Conservation (phyloP, 164 flowering plant species). For the Piper betle region DNA sequence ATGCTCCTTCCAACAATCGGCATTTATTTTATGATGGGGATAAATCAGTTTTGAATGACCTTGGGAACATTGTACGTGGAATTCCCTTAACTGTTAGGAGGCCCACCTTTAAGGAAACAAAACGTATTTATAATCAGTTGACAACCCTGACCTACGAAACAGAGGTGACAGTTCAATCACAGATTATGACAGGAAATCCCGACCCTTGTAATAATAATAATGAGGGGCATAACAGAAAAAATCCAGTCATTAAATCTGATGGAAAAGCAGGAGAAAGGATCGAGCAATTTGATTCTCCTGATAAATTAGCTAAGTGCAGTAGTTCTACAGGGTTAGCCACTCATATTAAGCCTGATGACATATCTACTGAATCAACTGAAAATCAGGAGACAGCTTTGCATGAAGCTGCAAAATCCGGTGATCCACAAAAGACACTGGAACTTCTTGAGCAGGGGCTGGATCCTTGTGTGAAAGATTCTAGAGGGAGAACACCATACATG, state of each 20-base stretch:
- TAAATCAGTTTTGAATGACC: conserved; percentile 39
- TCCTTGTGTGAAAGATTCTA: conserved; percentile 71
- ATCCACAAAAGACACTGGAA: conserved; percentile 39
- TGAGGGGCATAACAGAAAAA: neutral
- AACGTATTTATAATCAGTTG: conserved; percentile 43
- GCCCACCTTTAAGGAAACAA: conserved; percentile 67
- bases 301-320: conserved; percentile 15
- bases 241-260: conserved; percentile 8
- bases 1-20: conserved; percentile 73
- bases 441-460: conserved; percentile 61
- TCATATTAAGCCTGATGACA: conserved; percentile 23
- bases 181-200: conserved; percentile 11
- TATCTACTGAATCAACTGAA: conserved; percentile 9
- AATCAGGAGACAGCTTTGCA: conserved; percentile 48
- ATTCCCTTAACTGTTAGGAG: too few species aligned
- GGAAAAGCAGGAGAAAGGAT: conserved; percentile 10
- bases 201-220: conserved; percentile 1
- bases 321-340: conserved; percentile 13
- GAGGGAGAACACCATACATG: conserved; percentile 84
- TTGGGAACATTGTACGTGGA: too few species aligned
- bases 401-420: conserved; percentile 56
- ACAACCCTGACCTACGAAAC: conserved; percentile 20
- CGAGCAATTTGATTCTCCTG: conserved; percentile 9
- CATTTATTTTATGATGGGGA: conserved; percentile 59
- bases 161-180: conserved; percentile 20